Evolutionary conservation across 73 alveolate species (phyloP).

Genomic region (Tetrahymena elliotti): DNA sequence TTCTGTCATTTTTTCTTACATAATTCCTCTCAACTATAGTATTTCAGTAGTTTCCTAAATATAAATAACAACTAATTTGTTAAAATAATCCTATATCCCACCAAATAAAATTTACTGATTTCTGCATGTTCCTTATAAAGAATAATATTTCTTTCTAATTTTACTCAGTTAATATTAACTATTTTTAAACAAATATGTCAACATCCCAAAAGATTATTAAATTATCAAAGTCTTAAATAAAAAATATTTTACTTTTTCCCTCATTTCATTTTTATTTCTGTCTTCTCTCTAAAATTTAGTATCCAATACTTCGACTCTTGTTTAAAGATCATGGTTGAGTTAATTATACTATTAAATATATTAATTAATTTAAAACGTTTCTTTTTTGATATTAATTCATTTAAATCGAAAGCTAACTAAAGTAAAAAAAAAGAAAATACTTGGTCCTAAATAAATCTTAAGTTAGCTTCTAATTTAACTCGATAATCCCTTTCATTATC

Average conservation of each 20-base stretch:
- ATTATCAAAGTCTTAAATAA: too few species aligned
- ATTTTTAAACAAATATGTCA: not conserved
- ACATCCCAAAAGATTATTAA: too few species aligned
- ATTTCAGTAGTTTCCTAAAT: conserved; percentile 17
- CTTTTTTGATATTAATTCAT: not conserved
- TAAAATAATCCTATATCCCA: not conserved
- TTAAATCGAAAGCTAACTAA: not conserved
- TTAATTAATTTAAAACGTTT: not conserved
- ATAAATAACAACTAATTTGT: not conserved
- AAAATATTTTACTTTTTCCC: not conserved
- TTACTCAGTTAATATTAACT: not conserved
- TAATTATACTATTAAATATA: not conserved
- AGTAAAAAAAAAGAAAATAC: not conserved
- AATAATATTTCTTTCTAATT: conserved; percentile 18
- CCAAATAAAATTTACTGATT: not conserved
- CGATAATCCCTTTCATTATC: not conserved
- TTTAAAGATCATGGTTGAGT: not conserved
- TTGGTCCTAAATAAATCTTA: not conserved
- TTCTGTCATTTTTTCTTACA: conserved; percentile 30
- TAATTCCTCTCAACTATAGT: conserved; percentile 18
- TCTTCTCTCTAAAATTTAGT: not conserved
- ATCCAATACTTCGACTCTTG: not conserved
- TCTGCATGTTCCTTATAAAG: conserved; percentile 10
- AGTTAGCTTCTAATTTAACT: not conserved
- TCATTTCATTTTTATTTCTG: not conserved